Evolutionary conservation across 2,329 filamentous ascomycete species (phyloP).

Genomic region (Nemania diffusa): DNA sequence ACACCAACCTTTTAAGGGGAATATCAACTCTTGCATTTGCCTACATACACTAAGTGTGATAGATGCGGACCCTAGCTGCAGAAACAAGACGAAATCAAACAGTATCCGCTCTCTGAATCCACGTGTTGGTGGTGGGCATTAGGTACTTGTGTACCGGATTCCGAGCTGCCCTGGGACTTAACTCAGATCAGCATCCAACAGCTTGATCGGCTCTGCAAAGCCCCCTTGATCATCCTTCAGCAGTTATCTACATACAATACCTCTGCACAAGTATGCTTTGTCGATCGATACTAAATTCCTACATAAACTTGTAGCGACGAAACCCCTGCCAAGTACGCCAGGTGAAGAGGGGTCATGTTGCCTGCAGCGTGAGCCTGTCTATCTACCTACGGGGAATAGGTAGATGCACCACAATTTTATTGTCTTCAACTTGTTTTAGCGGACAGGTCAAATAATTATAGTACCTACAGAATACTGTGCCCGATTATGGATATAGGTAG

Average conservation of each 20-base stretch:
- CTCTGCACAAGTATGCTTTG: no score
- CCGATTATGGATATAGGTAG: not conserved
- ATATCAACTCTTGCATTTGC: not conserved
- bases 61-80: not conserved
- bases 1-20: not conserved
- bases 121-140: slow-evolving; percentile 3
- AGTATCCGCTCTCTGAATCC: not conserved
- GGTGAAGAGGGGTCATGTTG: not conserved
- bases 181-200: slow-evolving; percentile 2
- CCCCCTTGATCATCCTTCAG: slow-evolving; percentile 1
- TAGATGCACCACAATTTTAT: not conserved
- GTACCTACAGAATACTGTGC: not conserved
- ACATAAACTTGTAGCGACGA: not conserved
- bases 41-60: not conserved
- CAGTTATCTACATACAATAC: not conserved
- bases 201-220: slow-evolving; percentile 9
- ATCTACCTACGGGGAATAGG: not conserved
- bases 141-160: slow-evolving; percentile 5
- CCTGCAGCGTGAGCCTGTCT: not conserved
- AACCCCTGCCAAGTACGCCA: not conserved
- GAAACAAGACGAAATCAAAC: not conserved
- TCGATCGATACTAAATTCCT: not conserved
- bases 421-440: not conserved
- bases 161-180: not conserved
- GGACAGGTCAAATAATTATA: not conserved